phyloP scores from a whole-genome alignment of 768 basidiomycete genomes.

The Hygrocybe punicea region DNA sequence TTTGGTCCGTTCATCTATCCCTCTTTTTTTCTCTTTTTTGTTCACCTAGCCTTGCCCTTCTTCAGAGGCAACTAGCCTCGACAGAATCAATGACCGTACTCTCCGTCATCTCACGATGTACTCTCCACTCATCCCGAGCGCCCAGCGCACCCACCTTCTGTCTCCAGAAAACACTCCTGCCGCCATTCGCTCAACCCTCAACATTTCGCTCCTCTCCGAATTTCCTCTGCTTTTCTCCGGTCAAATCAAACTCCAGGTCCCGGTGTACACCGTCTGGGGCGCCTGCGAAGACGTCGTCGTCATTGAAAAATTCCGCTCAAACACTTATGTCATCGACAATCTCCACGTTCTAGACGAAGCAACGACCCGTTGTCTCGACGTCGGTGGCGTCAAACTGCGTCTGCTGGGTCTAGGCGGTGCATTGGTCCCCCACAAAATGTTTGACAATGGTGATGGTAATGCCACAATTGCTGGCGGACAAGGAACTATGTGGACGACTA shows the following conservation, averaged over 20 bases:
- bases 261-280: slow-evolving; percentile 96
- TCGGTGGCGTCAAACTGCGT: slow-evolving; percentile 90
- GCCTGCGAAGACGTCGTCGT: slow-evolving; percentile 94
- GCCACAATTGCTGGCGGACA: slow-evolving; percentile 98
- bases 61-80: slow-evolving; percentile 72
- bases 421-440: slow-evolving; percentile 90
- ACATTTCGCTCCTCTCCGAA: slow-evolving; percentile 82
- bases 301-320: slow-evolving; percentile 87
- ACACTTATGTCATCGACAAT: slow-evolving; percentile 81
- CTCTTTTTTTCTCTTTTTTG: slow-evolving; percentile 2
- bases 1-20: slow-evolving; percentile 56
- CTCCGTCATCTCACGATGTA: slow-evolving; percentile 95
- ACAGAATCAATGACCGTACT: slow-evolving; percentile 91
- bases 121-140: slow-evolving; percentile 85
- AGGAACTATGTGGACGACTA: slow-evolving; percentile 99
- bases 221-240: slow-evolving; percentile 90
- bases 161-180: slow-evolving; percentile 65
- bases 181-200: slow-evolving; percentile 68
- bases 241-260: slow-evolving; percentile 85
- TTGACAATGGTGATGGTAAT: slow-evolving; percentile 88
- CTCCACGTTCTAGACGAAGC: slow-evolving; percentile 92
- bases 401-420: slow-evolving; percentile 96
- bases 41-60: slow-evolving; percentile 1
- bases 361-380: slow-evolving; percentile 85
- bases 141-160: slow-evolving; percentile 76